Evolutionary conservation across 257 asterid species (phyloP).

Genomic region (Ehretia macrophylla): DNA sequence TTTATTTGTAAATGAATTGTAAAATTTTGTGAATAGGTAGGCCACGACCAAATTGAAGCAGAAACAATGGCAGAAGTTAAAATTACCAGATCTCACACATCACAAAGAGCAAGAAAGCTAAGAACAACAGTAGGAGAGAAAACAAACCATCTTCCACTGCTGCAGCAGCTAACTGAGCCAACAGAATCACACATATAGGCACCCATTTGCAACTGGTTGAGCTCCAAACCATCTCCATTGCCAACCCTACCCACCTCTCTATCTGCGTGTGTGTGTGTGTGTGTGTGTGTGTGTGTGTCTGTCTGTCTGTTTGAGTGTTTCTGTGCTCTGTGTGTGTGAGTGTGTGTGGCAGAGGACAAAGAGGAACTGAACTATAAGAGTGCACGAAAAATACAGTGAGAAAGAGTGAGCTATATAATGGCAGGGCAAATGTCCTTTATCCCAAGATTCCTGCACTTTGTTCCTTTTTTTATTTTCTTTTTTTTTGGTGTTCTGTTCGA

Average conservation of each 20-base stretch:
- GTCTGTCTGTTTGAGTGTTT: background rate
- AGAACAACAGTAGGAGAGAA: constrained; percentile 4
- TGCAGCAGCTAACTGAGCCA: constrained; percentile 17
- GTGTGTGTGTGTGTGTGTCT: background rate
- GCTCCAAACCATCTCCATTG: constrained; percentile 33
- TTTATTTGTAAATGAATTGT: too few species aligned
- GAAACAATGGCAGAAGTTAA: too few species aligned
- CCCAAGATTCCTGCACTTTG: constrained; percentile 23
- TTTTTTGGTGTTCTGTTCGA: background rate
- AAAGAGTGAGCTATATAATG: constrained; percentile 15
- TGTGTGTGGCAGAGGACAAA: background rate
- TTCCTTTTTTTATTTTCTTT: background rate
- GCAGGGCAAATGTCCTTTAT: constrained; percentile 30
- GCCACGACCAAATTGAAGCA: too few species aligned
- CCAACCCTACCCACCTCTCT: constrained; percentile 5
- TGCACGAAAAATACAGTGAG: background rate
- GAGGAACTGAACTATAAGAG: background rate
- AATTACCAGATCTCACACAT: too few species aligned
- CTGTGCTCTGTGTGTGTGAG: background rate
- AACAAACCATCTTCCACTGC: constrained; percentile 40
- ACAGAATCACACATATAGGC: constrained; percentile 10
- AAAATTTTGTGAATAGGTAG: too few species aligned
- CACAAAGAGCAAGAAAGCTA: background rate
- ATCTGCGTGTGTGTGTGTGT: background rate
- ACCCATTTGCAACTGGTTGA: constrained; percentile 28